Conservation (phyloP, 2,329 filamentous ascomycete species). For the Neobulgaria alba region DNA sequence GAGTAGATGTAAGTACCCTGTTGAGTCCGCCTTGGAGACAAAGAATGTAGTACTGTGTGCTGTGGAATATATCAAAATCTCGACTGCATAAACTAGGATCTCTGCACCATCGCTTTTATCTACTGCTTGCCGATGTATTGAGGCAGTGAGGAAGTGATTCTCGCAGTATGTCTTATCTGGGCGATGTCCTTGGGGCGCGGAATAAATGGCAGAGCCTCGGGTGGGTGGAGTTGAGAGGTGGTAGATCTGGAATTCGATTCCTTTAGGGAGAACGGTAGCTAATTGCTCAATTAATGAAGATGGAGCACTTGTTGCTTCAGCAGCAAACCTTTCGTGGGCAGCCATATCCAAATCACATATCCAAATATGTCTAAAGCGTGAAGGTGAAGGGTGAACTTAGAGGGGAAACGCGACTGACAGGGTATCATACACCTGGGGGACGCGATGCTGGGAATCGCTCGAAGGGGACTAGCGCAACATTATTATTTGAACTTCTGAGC, state of each 20-base stretch:
- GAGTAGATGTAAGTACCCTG: slow-evolving; percentile 69
- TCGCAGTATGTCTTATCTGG: slow-evolving; percentile 78
- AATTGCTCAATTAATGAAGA: slow-evolving; percentile 24
- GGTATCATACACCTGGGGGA: too few relatives aligned
- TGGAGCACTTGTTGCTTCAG: slow-evolving; percentile 18
- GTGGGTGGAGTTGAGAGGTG: slow-evolving; percentile 83
- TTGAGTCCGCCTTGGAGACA: slow-evolving; percentile 94
- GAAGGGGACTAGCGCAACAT: slow-evolving; percentile 15
- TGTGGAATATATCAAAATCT: slow-evolving; percentile 82
- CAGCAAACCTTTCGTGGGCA: slow-evolving; percentile 16
- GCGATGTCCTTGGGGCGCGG: slow-evolving; percentile 61
- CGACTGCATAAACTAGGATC: slow-evolving; percentile 73
- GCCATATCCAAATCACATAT: slow-evolving; percentile 25
- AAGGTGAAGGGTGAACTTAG: slow-evolving; percentile 2
- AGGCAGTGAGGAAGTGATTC: slow-evolving; percentile 65
- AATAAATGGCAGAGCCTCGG: slow-evolving; percentile 66
- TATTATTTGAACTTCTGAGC: slow-evolving; percentile 13
- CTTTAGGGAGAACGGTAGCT: slow-evolving; percentile 40
- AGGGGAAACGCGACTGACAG: too few relatives aligned
- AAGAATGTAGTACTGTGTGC: slow-evolving; percentile 77
- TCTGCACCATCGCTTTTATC: slow-evolving; percentile 20
- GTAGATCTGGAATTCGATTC: slow-evolving; percentile 58
- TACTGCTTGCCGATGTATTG: slow-evolving; percentile 31
- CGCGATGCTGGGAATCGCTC: slow-evolving; percentile 10
- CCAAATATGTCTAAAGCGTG: slow-evolving; percentile 12